Evolutionary conservation across 2,329 filamentous ascomycete genomes (phyloP).

Genomic region (Tolypocladium amazonense): DNA sequence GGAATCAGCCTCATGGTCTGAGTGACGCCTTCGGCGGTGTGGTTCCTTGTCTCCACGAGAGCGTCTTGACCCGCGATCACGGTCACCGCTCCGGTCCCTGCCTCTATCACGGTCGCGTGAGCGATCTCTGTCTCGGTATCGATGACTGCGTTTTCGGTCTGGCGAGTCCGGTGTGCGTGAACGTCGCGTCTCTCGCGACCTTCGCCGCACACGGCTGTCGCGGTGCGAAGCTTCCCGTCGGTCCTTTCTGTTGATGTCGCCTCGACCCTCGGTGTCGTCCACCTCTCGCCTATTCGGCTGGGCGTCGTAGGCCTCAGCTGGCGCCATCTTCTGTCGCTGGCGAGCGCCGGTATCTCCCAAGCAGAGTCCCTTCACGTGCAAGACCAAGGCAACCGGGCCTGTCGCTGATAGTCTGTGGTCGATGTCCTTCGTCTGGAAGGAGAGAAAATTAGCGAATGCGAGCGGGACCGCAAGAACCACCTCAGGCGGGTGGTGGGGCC

Average conservation of each 20-base stretch:
- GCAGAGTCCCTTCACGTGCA: neutral
- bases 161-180: conserved; percentile 20
- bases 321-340: conserved; percentile 9
- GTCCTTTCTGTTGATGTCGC: conserved; percentile 9
- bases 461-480: neutral
- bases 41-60: conserved; percentile 21
- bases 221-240: conserved; percentile 10
- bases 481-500: neutral
- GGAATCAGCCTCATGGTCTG: conserved; percentile 2
- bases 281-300: conserved; percentile 4
- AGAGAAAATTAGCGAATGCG: neutral
- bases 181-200: conserved; percentile 19
- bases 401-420: neutral
- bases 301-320: conserved; percentile 11
- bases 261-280: conserved; percentile 5
- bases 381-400: neutral
- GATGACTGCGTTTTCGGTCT: conserved; percentile 5
- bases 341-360: neutral
- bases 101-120: conserved; percentile 15
- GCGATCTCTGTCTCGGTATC: conserved; percentile 9
- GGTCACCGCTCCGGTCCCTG: conserved; percentile 4
- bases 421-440: conserved; percentile 2
- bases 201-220: conserved; percentile 14
- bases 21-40: conserved; percentile 12
- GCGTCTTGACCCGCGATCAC: conserved; percentile 15